Evolutionary conservation across 345 rosid genomes (phyloP).

Genomic region (Passiflora organensis): DNA sequence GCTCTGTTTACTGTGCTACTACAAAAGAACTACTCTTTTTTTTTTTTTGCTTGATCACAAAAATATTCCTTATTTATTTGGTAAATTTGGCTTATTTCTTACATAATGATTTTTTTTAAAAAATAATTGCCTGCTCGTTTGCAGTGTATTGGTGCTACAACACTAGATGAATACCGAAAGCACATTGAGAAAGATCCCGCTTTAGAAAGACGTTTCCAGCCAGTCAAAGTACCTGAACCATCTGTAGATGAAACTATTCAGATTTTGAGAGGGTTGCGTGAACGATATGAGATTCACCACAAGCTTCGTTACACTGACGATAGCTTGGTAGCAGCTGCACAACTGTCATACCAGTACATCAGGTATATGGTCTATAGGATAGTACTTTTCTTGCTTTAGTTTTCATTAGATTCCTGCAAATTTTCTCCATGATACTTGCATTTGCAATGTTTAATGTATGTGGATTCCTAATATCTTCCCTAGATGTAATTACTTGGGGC

Average conservation of each 20-base stretch:
- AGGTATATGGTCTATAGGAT: constrained; percentile 37
- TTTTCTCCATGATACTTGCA: too few species aligned
- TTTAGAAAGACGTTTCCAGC: constrained; percentile 95
- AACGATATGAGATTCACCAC: constrained; percentile 97
- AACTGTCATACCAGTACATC: constrained; percentile 91
- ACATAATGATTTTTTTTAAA: background rate
- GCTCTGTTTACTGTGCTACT: background rate
- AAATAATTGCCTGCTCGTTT: too few species aligned
- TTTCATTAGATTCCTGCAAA: background rate
- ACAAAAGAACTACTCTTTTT: too few species aligned
- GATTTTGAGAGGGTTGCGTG: constrained; percentile 89
- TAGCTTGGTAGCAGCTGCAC: constrained; percentile 81
- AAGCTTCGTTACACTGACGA: constrained; percentile 97
- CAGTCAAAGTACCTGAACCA: constrained; percentile 98
- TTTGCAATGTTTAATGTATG: background rate
- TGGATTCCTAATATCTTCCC: too few species aligned
- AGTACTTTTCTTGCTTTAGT: background rate
- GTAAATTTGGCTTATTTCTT: constrained; percentile 1
- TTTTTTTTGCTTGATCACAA: too few species aligned
- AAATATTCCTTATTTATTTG: background rate
- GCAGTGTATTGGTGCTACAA: constrained; percentile 99
- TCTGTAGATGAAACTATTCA: constrained; percentile 88
- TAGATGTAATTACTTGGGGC: too few species aligned
- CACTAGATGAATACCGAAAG: constrained; percentile 90
- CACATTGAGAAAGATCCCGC: constrained; percentile 99